Evolutionary conservation across 495 filamentous ascomycete species (phyloP).

Genomic region (Penicillium fimorum): DNA sequence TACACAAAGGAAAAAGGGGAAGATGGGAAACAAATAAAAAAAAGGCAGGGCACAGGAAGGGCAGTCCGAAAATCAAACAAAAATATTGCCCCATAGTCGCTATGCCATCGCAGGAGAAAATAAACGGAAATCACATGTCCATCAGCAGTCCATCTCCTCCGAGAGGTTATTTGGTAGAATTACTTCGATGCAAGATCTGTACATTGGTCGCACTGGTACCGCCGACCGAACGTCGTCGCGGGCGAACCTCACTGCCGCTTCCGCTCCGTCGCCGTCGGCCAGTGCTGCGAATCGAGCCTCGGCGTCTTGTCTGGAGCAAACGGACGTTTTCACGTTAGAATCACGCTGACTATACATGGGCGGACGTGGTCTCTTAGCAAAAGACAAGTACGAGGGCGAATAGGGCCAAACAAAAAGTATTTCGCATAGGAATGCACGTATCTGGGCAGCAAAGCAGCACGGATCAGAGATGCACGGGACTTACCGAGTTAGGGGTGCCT

Average conservation of each 20-base stretch:
- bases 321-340: slow-evolving; percentile 53
- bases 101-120: slow-evolving; percentile 43
- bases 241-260: slow-evolving; percentile 47
- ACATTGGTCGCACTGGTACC: slow-evolving; percentile 37
- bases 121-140: slow-evolving; percentile 31
- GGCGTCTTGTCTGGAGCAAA: slow-evolving; percentile 52
- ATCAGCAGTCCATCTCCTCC: slow-evolving; percentile 26
- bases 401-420: slow-evolving; percentile 12
- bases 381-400: slow-evolving; percentile 30
- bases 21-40: slow-evolving; percentile 13
- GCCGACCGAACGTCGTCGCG: slow-evolving; percentile 45
- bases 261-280: slow-evolving; percentile 46
- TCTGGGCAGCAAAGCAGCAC: slow-evolving; percentile 20
- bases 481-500: slow-evolving; percentile 44
- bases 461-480: slow-evolving; percentile 34
- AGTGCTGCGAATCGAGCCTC: slow-evolving; percentile 41
- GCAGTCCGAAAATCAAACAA: slow-evolving; percentile 30
- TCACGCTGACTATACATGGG: slow-evolving; percentile 46
- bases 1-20: slow-evolving; percentile 42
- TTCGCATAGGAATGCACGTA: slow-evolving; percentile 20
- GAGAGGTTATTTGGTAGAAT: slow-evolving; percentile 42
- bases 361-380: slow-evolving; percentile 45
- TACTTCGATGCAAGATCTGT: slow-evolving; percentile 47
- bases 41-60: slow-evolving; percentile 20
- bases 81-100: slow-evolving; percentile 42